These are phyloP conservation scores for Xylaria flabelliformis DNA, from an alignment of 495 filamentous ascomycete species.

Conservation along the genomic window DNA sequence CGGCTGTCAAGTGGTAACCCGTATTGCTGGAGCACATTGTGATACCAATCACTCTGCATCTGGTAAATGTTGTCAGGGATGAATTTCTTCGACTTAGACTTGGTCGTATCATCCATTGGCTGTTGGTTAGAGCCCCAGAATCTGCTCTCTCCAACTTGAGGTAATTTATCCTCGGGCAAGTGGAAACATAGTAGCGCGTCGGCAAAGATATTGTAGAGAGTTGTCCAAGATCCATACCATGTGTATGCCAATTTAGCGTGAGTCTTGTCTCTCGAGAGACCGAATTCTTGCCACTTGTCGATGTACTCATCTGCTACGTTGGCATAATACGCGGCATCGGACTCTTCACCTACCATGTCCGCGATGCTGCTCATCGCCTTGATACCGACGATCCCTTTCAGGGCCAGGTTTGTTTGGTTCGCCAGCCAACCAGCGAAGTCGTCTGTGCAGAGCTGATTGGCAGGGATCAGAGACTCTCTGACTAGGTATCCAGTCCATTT, in stretches of 20 bases:
- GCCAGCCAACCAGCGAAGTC: conserved; percentile 95
- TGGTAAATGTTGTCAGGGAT: conserved; percentile 80
- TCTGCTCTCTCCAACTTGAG: conserved; percentile 20
- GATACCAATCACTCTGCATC: conserved; percentile 86
- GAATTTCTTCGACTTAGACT: conserved; percentile 45
- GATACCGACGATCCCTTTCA: conserved; percentile 95
- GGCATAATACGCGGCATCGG: conserved; percentile 71
- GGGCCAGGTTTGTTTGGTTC: conserved; percentile 89
- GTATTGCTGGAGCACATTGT: conserved; percentile 78
- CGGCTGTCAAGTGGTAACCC: conserved; percentile 86
- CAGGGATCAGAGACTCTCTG: conserved; percentile 82
- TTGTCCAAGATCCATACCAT: conserved; percentile 96
- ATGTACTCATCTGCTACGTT: conserved; percentile 79
- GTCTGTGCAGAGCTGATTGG: conserved; percentile 90
- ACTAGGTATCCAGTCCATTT: conserved; percentile 94
- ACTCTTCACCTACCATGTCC: conserved; percentile 67
- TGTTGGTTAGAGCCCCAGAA: conserved; percentile 45
- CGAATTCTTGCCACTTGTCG: conserved; percentile 81
- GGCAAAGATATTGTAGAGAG: conserved; percentile 88
- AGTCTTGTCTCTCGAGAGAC: conserved; percentile 78
- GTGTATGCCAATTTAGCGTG: conserved; percentile 92
- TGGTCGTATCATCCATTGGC: conserved; percentile 43
- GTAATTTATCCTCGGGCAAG: conserved; percentile 47
- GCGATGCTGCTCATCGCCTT: conserved; percentile 90
- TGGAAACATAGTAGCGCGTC: conserved; percentile 85